Conservation (phyloP, 2,329 filamentous ascomycete species). For the Erysiphe neolycopersici region DNA sequence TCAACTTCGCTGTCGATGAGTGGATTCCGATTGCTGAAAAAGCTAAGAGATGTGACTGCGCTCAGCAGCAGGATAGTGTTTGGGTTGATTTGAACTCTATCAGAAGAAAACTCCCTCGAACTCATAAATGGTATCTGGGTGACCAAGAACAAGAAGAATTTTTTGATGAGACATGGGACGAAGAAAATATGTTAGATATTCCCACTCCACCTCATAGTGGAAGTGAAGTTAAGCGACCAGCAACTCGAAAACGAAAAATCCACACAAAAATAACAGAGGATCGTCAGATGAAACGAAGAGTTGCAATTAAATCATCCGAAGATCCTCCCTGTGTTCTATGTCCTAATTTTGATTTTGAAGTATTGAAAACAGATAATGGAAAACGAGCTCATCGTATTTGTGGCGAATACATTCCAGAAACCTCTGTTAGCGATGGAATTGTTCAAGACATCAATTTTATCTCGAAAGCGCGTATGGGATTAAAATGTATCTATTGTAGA, state of each 20-base stretch:
- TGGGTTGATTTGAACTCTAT: conserved; percentile 96
- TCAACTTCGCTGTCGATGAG: conserved; percentile 88
- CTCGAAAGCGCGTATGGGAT: conserved; percentile 52
- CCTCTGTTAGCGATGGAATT: conserved; percentile 42
- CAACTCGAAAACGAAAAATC: conserved; percentile 41
- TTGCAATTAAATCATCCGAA: conserved; percentile 43
- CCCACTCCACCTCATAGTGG: conserved; percentile 50
- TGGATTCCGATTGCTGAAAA: conserved; percentile 91
- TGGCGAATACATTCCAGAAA: conserved; percentile 63
- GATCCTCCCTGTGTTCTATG: conserved; percentile 64
- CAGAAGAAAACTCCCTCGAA: conserved; percentile 74
- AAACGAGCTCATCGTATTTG: conserved; percentile 71
- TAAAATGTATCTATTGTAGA: conserved; percentile 87
- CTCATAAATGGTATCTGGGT: conserved; percentile 63
- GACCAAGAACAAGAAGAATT: conserved; percentile 38
- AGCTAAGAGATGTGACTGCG: conserved; percentile 90
- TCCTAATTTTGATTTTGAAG: conserved; percentile 60
- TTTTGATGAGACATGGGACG: conserved; percentile 26
- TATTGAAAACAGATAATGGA: conserved; percentile 73
- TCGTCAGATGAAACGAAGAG: conserved; percentile 39
- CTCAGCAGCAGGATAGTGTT: conserved; percentile 83
- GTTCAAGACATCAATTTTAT: conserved; percentile 50
- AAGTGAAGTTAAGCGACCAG: conserved; percentile 40
- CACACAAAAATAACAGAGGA: conserved; percentile 19
- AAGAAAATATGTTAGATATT: conserved; percentile 38